phyloP scores from a whole-genome alignment of 768 basidiomycete genomes.

The Panus rudis region DNA sequence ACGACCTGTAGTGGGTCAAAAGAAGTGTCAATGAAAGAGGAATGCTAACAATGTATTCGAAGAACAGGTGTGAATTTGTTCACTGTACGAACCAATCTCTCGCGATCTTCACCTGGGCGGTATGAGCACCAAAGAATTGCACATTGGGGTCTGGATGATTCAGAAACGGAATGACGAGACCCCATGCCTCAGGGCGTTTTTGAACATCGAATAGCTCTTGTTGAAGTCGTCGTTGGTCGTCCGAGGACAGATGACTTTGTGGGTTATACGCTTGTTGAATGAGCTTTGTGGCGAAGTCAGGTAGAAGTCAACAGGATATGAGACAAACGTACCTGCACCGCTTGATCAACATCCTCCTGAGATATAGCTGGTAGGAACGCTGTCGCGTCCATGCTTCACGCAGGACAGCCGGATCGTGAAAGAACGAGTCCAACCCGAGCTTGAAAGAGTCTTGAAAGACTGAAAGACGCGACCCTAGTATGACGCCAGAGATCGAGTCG shows the following conservation, averaged over 20 bases:
- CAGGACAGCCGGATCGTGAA: not conserved
- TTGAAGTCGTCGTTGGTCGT: constrained; percentile 57
- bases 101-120: constrained; percentile 87
- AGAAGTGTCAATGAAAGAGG: no score
- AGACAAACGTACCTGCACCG: constrained; percentile 10
- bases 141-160: constrained; percentile 71
- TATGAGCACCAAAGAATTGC: constrained; percentile 94
- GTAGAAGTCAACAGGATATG: constrained; percentile 12
- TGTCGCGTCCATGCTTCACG: not conserved
- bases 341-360: constrained; percentile 13
- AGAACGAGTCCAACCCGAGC: not conserved
- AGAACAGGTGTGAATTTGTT: no score
- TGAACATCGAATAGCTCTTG: constrained; percentile 73
- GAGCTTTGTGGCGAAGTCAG: constrained; percentile 34
- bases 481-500: no score
- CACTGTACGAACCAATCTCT: constrained; percentile 89
- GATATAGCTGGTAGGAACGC: constrained; percentile 13
- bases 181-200: constrained; percentile 76
- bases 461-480: no score
- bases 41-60: no score
- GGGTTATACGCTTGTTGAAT: constrained; percentile 65
- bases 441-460: no score
- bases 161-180: constrained; percentile 71
- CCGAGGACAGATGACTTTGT: constrained; percentile 40
- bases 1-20: constrained; percentile 1